Base-by-base conservation (phyloP, 306 rosid species). In the Corylus avellana region DNA sequence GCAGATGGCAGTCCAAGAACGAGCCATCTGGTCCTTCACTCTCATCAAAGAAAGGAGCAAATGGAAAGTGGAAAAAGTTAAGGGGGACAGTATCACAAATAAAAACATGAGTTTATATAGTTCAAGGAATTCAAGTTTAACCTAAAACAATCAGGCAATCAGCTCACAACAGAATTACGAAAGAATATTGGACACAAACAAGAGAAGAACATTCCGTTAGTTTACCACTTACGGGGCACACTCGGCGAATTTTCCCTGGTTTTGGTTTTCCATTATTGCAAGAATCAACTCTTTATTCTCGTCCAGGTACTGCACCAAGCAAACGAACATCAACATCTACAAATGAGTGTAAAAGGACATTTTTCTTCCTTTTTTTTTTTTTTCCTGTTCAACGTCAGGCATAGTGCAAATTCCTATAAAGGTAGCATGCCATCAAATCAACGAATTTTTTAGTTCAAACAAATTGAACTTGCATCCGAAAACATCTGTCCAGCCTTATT, bases 241-340 rank as follows among this genome's bases (percentile, higher is more conserved):
- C 20, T 88, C 92, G 12, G 73, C 32, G 17, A 58, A 67, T 58
- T 77, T 88, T 73, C 89, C 91, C 75, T 53, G 64, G n/a, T 78
- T 90, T 77, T 86, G 88, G 29, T 73, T 25, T 55, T 86, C 89
- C 84, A 90, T 4, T 78, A 84, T 79, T 50, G 84, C 73, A 72
- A 86, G 51, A 73, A 90, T 86, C 85, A 90, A 74, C 71, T 88
- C 85, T 80, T 75, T 59, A 67, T 88, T 90, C 85, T 90, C 90
- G 72, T 86, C 91, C 85, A 90, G 73, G 78, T 70, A 87, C 91
- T 90, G 84, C 84, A 75, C 74, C 77, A 87, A 82, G 73, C 9
- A 84, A 70, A 84, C 83, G 7, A 42, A 83, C 64, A 32, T 70
- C 22, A 50, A 25, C 37, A 9, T 35, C 10, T 46, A 25, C 62